A percentile compares a stretch with the other conserved stretches of the same genome.
Evolutionary conservation across 2,329 filamentous ascomycete genomes (phyloP).

Genomic region (Cryphonectria nitschkei): DNA sequence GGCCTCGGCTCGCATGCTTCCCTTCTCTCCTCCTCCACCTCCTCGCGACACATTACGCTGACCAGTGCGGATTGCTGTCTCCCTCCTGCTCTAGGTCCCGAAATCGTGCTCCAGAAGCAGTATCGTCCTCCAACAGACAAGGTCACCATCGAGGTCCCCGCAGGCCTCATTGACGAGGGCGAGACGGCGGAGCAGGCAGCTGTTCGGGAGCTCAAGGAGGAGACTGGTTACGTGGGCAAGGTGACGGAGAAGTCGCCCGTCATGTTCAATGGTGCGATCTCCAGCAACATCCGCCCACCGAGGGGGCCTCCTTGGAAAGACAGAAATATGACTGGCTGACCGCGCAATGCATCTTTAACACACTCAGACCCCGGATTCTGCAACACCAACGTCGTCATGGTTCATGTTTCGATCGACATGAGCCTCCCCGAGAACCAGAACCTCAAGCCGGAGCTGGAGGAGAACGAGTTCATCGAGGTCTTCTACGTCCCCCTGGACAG

Average conservation of each 20-base stretch:
- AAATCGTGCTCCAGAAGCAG: slow-evolving; percentile 69
- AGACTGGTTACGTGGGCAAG: slow-evolving; percentile 67
- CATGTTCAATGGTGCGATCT: slow-evolving; percentile 61
- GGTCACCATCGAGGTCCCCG: slow-evolving; percentile 66
- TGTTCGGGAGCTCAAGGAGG: slow-evolving; percentile 66
- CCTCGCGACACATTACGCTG: not conserved
- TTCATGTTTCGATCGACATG: slow-evolving; percentile 76
- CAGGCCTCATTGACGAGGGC: slow-evolving; percentile 64
- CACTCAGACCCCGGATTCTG: slow-evolving; percentile 62
- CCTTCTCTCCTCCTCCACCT: not conserved
- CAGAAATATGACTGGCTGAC: not conserved
- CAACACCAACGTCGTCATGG: slow-evolving; percentile 69
- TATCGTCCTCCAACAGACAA: slow-evolving; percentile 65
- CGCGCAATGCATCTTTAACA: not conserved
- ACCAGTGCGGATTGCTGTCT: not conserved
- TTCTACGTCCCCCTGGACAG: slow-evolving; percentile 68
- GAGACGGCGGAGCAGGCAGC: slow-evolving; percentile 66
- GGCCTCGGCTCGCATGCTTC: not conserved
- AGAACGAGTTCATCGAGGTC: slow-evolving; percentile 81
- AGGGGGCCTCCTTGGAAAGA: too few species aligned
- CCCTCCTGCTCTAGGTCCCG: slow-evolving; percentile 42
- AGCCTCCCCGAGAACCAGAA: slow-evolving; percentile 69
- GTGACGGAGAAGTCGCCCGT: slow-evolving; percentile 62
- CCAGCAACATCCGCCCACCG: not conserved
- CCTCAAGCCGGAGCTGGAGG: slow-evolving; percentile 71